phyloP scores from a whole-genome alignment of 176 grass and related monocot species.

The Rhynchospora pubera region DNA sequence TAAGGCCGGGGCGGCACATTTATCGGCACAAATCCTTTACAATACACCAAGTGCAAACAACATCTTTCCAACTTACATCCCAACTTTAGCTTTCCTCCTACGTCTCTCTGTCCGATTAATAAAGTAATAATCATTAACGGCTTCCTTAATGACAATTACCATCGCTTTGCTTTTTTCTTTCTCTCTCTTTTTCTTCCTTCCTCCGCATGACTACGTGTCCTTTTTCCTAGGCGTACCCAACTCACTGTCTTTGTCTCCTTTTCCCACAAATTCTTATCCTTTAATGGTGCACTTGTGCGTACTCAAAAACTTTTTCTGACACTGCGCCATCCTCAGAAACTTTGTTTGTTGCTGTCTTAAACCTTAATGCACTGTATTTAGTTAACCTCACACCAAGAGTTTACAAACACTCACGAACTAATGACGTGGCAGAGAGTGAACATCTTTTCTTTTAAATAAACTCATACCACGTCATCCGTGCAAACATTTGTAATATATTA shows the following conservation, averaged over 20 bases:
- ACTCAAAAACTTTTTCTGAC: not conserved
- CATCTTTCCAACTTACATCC: not conserved
- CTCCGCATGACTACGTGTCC: not conserved
- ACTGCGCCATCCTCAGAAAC: not conserved
- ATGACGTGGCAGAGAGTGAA: not conserved
- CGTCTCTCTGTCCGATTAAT: not conserved
- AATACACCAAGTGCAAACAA: not conserved
- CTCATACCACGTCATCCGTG: not conserved
- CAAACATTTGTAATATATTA: not conserved
- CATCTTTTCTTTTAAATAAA: not conserved
- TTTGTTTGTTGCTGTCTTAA: not conserved
- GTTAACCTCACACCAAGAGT: not conserved
- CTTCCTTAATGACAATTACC: not conserved
- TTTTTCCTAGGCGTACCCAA: not conserved
- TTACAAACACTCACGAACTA: not conserved
- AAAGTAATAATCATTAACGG: not conserved
- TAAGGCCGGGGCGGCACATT: not conserved
- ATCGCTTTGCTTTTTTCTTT: not conserved
- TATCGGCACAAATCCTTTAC: not conserved
- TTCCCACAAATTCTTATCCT: not conserved
- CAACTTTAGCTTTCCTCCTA: not conserved
- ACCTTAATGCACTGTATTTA: not conserved
- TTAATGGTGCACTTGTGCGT: not conserved
- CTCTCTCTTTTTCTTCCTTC: not conserved
- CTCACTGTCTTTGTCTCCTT: not conserved